Conservation (phyloP, 106 monocot genomes). For the Dactylorhiza incarnata region DNA sequence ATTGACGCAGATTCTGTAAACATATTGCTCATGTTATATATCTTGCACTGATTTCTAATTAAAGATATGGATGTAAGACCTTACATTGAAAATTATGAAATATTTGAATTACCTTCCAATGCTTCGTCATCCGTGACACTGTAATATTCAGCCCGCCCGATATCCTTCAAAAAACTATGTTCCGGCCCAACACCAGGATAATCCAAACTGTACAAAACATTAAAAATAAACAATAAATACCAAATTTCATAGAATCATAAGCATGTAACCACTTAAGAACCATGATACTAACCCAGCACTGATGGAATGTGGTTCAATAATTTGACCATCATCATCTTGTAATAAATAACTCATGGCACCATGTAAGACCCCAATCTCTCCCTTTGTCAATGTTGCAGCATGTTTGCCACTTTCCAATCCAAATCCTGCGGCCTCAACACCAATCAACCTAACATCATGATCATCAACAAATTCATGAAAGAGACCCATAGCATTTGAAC, state of each 20-base stretch:
- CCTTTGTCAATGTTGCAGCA: slow-evolving; percentile 67
- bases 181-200: slow-evolving; percentile 98
- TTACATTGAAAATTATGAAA: neutral
- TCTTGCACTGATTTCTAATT: neutral
- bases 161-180: slow-evolving; percentile 86
- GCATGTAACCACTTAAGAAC: neutral
- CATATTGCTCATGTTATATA: neutral
- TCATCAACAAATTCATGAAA: slow-evolving; percentile 83
- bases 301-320: slow-evolving; percentile 71
- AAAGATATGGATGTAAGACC: neutral
- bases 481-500: slow-evolving; percentile 77
- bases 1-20: neutral
- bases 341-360: slow-evolving; percentile 74
- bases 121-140: slow-evolving; percentile 87
- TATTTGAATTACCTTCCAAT: slow-evolving; percentile 51
- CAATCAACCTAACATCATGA: slow-evolving; percentile 56
- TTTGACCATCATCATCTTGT: slow-evolving; percentile 78
- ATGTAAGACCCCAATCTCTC: slow-evolving; percentile 59
- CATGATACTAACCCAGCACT: slow-evolving; percentile 56
- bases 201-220: slow-evolving; percentile 53
- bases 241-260: neutral
- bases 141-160: slow-evolving; percentile 91
- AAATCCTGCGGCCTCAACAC: slow-evolving; percentile 69
- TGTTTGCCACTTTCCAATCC: slow-evolving; percentile 62
- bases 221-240: slow-evolving; percentile 2